Evolutionary conservation across 805 yeast genomes (phyloP), one percentile per base, ranked within the genome.

Genomic region (Ogataea pini): DNA sequence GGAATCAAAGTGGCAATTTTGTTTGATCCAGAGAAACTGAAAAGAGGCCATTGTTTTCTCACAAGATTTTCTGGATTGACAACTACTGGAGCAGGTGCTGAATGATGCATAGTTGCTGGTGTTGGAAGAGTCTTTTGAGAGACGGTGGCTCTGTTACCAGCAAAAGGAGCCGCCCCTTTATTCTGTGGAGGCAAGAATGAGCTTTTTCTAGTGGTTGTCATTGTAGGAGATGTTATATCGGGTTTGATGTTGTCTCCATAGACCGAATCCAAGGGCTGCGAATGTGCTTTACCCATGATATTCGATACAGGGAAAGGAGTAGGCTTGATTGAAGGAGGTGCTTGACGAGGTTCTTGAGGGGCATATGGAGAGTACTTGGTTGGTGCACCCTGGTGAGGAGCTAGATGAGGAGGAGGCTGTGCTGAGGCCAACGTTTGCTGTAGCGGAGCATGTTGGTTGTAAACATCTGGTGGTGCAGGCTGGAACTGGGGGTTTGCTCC

Each of bases 31-130:
- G 80, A 72, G 86, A 94, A 89, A 49, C 77, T 73, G 62, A 88
- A 85, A 28, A 89, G 61, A 0, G 96, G 96, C 67, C 85, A 86
- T 61, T 87, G 96, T 46, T 86, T 73, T 40, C 70, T 66, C 19
- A 73, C 65, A 44, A 85, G 64, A 19, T 81, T 77, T 44, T 77
- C 78, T 7, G 87, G 85, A 51, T 82, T 77, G 25, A 69, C 67
- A 7, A 72, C 69, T 33, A 60, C 68, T 1, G 70, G 70, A 2
- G 70, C 70, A 17, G 70, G 69, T 3, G 65, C 44, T 55, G 64
- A 28, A 54, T 60, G n/a, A 34, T 33, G 31, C 44, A 42, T 14
- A 37, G 50, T 12, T 36, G 42, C 25, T 8, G 42, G 45, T n/a
- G 43, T 37, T 9, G 47, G 41, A 10, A 41, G 29, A 10, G 34